Evolutionary conservation across 139 green algal species (phyloP), one percentile per base, ranked within the genome.

Genomic region (Coelastrella sp.): DNA sequence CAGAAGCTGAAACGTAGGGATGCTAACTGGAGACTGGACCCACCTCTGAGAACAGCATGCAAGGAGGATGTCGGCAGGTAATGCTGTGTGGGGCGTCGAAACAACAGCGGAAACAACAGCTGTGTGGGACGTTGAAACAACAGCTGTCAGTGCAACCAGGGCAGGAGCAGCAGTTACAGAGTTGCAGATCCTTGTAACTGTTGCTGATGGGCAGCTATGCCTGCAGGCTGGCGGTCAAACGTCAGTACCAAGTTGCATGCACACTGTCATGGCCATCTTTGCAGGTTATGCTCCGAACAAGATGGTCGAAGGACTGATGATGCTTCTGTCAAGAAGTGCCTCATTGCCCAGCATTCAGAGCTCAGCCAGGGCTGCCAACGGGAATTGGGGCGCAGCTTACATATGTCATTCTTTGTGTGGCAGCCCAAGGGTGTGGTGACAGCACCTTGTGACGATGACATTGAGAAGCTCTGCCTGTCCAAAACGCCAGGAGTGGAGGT

Each of bases 371-470:
- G 64, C 7, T 98, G 97, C 93, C 86, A 94, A 85, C 75, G 85
- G 19, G 96, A 99, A 95, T 89, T 98, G 76, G 93, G 92, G 5
- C 95, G 97, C 61, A 96, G 95, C 4, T 90, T 97, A 59, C 95
- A 96, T 89, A 97, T 97, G 94, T 95, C 97, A 4, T 95, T 99
- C 81, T 99, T 94, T 94, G 93, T 96, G 58, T 99, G 97, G 94
- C 73, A 89, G 71, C 82, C 92, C 11, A 16, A 91, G 16, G 73
- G 78, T 0, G 23, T 87, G 32, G 87, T 99, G 19, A 99, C 97
- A 0, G 68, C 82, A 5, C 75, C 90, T 3, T 99, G 97, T 88
- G 97, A 99, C 86, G 88, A 66, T 0, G 95, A 97, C 84, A 94
- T 97, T 6, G 56, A 92, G 84, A 59, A 90, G 81, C 65, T 94